These are phyloP conservation scores for Xanthoconium separans DNA, from an alignment of 1,284 basidiomycete species.

Conservation along the genomic window DNA sequence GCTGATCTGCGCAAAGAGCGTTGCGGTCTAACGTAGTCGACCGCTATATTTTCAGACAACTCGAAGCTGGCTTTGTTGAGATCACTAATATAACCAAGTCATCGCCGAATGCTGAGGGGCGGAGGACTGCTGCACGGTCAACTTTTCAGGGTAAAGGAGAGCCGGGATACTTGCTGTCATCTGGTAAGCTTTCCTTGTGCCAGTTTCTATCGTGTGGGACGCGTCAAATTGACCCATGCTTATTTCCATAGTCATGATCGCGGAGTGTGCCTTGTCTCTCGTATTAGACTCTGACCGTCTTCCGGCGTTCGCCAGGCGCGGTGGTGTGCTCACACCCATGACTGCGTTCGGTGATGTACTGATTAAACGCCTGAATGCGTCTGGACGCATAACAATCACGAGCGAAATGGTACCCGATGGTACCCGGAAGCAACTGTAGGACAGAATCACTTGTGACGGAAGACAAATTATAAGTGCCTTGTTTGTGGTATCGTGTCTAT, in stretches of 20 bases:
- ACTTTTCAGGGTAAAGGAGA: slow-evolving; percentile 68
- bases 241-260: slow-evolving; percentile 59
- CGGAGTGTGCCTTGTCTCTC: slow-evolving; percentile 73
- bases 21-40: slow-evolving; percentile 4
- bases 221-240: slow-evolving; percentile 4
- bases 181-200: slow-evolving; percentile 43
- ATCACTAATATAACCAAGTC: slow-evolving; percentile 58
- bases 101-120: slow-evolving; percentile 38
- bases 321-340: slow-evolving; percentile 79
- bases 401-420: slow-evolving; percentile 41
- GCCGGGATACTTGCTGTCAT: slow-evolving; percentile 73
- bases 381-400: slow-evolving; percentile 54
- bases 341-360: slow-evolving; percentile 75
- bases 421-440: slow-evolving; percentile 17
- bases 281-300: slow-evolving; percentile 52
- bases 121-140: slow-evolving; percentile 57
- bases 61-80: slow-evolving; percentile 56
- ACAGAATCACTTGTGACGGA: neutral
- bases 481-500: neutral
- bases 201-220: neutral
- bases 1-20: neutral
- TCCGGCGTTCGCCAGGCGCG: slow-evolving; percentile 54
- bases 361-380: slow-evolving; percentile 59
- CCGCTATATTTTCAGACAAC: slow-evolving; percentile 38
- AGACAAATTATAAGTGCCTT: neutral